A percentile compares a stretch with the other conserved stretches of the same genome.
Evolutionary conservation across 352 stramenopile species (phyloP).

Genomic region (Globisporangium echinulatum): DNA sequence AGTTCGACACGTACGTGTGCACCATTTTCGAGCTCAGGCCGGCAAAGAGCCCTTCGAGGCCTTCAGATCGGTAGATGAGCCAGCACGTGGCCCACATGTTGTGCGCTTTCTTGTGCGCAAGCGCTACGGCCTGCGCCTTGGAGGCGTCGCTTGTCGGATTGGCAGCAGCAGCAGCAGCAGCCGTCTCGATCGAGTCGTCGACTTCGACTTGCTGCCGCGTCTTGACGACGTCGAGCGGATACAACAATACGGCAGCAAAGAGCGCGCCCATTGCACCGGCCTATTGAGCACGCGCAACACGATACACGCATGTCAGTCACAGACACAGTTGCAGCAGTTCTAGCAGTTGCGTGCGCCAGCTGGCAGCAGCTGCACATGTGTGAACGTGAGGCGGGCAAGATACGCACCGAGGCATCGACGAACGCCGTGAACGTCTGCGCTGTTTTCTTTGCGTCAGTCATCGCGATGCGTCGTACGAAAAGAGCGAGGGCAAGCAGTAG

Average conservation of each 20-base stretch:
- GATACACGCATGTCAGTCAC: slow-evolving; percentile 1
- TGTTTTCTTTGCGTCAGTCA: slow-evolving; percentile 8
- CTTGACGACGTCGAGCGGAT: slow-evolving; percentile 75
- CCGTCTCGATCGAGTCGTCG: slow-evolving; percentile 19
- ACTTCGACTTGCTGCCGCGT: slow-evolving; percentile 59
- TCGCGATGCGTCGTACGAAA: neutral
- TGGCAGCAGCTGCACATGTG: too few relatives aligned
- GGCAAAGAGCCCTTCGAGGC: slow-evolving; percentile 53
- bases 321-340: neutral
- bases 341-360: too few relatives aligned
- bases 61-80: slow-evolving; percentile 63
- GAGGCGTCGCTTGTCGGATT: slow-evolving; percentile 13
- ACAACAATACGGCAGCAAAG: slow-evolving; percentile 65
- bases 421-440: slow-evolving; percentile 67
- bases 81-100: slow-evolving; percentile 54
- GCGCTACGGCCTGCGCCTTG: slow-evolving; percentile 19
- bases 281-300: slow-evolving; percentile 15
- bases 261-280: slow-evolving; percentile 71
- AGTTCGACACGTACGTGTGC: slow-evolving; percentile 73
- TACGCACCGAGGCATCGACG: slow-evolving; percentile 64
- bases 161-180: neutral
- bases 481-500: neutral
- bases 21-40: slow-evolving; percentile 70
- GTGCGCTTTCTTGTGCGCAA: slow-evolving; percentile 26
- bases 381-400: too few relatives aligned